phyloP scores from a whole-genome alignment of 2,329 filamentous ascomycete species.

The Didymella segeticola region DNA sequence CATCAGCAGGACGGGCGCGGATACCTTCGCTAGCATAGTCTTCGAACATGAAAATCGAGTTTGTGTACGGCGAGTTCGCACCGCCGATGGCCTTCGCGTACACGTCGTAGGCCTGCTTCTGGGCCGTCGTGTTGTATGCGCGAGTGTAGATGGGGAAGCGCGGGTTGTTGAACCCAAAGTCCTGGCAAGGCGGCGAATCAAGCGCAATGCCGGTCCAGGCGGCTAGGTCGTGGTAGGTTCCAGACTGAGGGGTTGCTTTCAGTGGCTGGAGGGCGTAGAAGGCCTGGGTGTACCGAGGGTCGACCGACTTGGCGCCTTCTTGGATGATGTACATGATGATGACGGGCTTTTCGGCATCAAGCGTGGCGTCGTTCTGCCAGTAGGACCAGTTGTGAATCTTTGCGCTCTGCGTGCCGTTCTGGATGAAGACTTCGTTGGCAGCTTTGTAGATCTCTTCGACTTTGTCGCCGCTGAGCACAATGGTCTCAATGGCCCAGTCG shows the following conservation, averaged over 20 bases:
- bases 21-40: constrained; percentile 60
- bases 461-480: constrained; percentile 51
- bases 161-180: constrained; percentile 34
- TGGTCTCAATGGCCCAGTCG: constrained; percentile 33
- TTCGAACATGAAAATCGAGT: constrained; percentile 63
- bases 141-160: constrained; percentile 34
- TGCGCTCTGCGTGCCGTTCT: constrained; percentile 52
- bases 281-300: constrained; percentile 28
- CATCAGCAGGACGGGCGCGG: constrained; percentile 41
- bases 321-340: constrained; percentile 35
- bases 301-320: constrained; percentile 30
- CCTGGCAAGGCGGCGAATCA: constrained; percentile 36
- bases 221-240: constrained; percentile 32
- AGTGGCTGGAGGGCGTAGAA: constrained; percentile 30
- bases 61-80: constrained; percentile 28
- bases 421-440: constrained; percentile 55
- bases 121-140: constrained; percentile 45
- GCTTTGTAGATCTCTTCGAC: constrained; percentile 57
- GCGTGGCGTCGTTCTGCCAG: constrained; percentile 28
- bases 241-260: constrained; percentile 18
- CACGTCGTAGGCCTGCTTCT: constrained; percentile 48
- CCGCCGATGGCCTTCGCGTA: constrained; percentile 46
- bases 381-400: constrained; percentile 42
- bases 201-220: constrained; percentile 32
- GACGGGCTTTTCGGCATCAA: constrained; percentile 25